A percentile compares a stretch with the other conserved stretches of the same genome.
These are phyloP conservation scores for Entoloma clypeatum DNA, from an alignment of 1,284 basidiomycete species.

Conservation along the genomic window DNA sequence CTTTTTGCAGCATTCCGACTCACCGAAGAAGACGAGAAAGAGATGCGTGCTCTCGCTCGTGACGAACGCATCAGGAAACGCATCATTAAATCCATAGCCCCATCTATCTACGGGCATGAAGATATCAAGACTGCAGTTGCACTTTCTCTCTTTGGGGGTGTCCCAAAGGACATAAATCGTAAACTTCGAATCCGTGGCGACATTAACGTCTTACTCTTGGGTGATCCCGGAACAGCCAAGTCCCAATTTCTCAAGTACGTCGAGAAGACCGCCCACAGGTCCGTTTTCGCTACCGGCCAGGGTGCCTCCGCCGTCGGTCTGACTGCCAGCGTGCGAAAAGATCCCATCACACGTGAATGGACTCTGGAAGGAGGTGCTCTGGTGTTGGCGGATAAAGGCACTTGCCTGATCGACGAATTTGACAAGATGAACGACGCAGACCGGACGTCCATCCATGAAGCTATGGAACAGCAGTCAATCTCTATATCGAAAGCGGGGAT, in stretches of 20 bases:
- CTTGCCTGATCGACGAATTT: constrained; percentile 98
- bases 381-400: constrained; percentile 98
- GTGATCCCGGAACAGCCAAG: constrained; percentile 98
- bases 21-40: constrained; percentile 94
- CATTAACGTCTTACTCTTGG: constrained; percentile 94
- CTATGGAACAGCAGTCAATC: constrained; percentile 99
- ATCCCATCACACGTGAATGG: constrained; percentile 97
- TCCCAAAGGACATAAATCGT: constrained; percentile 93
- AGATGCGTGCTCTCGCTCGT: constrained; percentile 81
- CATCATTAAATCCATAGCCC: constrained; percentile 97
- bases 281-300: constrained; percentile 98
- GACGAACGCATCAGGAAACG: constrained; percentile 96
- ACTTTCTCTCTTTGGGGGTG: constrained; percentile 91
- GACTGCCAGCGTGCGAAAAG: constrained; percentile 96
- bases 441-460: constrained; percentile 97
- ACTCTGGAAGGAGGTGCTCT: constrained; percentile 97
- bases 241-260: constrained; percentile 99
- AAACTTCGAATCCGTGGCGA: constrained; percentile 97
- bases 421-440: constrained; percentile 99
- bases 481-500: constrained; percentile 99
- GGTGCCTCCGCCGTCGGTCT: constrained; percentile 98
- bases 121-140: constrained; percentile 98
- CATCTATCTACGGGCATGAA: constrained; percentile 98
- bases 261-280: constrained; percentile 96
- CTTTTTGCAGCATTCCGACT: constrained; percentile 94